A percentile compares a stretch with the other conserved stretches of the same genome.
These are phyloP conservation scores for Aeschynomene evenia DNA, from an alignment of 306 rosid genomes.

Conservation along the genomic window DNA sequence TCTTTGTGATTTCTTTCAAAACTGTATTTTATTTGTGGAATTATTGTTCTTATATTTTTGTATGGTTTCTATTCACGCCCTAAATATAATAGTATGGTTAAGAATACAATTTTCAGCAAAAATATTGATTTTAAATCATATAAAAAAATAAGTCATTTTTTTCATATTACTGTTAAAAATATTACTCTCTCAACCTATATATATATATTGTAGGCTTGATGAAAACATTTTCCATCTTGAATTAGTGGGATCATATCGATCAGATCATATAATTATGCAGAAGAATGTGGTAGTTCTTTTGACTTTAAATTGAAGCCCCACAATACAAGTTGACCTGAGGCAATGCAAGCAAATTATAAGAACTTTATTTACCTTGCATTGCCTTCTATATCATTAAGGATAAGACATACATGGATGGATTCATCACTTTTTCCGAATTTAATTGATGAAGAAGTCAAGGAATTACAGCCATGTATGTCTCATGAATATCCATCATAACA, in stretches of 20 bases:
- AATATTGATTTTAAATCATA: too few relatives aligned
- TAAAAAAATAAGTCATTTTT: too few relatives aligned
- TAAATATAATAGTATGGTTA: too few relatives aligned
- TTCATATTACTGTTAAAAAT: background rate
- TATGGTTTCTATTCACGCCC: too few relatives aligned
- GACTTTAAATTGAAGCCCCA: background rate
- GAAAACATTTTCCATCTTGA: background rate
- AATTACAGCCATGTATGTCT: constrained; percentile 32
- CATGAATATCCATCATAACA: constrained; percentile 40
- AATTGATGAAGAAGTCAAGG: background rate
- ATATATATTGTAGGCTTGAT: background rate
- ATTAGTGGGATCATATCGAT: constrained; percentile 7
- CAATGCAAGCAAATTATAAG: constrained; percentile 1
- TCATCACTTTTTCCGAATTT: background rate
- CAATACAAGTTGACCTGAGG: background rate
- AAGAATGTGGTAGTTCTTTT: background rate
- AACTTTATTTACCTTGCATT: background rate
- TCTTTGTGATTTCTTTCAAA: too few relatives aligned
- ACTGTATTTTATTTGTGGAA: too few relatives aligned
- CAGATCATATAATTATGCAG: background rate
- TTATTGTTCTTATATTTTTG: too few relatives aligned
- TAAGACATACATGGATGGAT: background rate
- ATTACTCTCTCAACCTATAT: background rate
- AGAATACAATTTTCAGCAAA: too few relatives aligned
- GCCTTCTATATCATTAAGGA: background rate